Evolutionary conservation across 495 filamentous ascomycete genomes (phyloP).

Genomic region (Pyrenula aspistea): DNA sequence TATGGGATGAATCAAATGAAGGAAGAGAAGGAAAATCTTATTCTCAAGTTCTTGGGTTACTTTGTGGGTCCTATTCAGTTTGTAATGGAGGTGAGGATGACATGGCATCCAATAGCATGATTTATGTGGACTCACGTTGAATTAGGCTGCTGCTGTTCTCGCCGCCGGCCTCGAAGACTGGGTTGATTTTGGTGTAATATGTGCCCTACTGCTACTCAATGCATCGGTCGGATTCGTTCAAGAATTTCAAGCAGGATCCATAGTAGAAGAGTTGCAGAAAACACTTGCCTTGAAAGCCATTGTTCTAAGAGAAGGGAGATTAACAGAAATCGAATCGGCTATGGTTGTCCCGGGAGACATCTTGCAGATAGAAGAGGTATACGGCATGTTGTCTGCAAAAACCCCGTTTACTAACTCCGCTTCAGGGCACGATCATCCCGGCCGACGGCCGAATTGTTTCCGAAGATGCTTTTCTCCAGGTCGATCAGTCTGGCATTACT

Average conservation of each 20-base stretch:
- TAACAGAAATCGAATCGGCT: conserved; percentile 61
- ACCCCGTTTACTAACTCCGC: background rate
- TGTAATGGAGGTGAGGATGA: conserved; percentile 70
- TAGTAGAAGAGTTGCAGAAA: conserved; percentile 86
- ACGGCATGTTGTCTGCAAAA: background rate
- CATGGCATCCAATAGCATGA: background rate
- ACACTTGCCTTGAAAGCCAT: conserved; percentile 77
- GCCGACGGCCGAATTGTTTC: conserved; percentile 79
- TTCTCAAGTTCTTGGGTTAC: conserved; percentile 72
- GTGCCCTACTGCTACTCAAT: conserved; percentile 71
- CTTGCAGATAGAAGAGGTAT: conserved; percentile 69
- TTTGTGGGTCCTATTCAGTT: conserved; percentile 89
- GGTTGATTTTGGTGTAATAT: conserved; percentile 77
- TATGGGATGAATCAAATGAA: conserved; percentile 83
- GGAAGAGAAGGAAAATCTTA: conserved; percentile 74
- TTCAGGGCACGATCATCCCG: conserved; percentile 69
- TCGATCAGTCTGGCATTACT: conserved; percentile 87
- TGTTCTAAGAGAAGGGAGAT: conserved; percentile 64
- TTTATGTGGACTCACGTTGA: conserved; percentile 5
- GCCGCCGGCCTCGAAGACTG: conserved; percentile 69
- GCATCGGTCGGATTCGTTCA: conserved; percentile 77
- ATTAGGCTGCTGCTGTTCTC: conserved; percentile 56
- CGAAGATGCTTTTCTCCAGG: conserved; percentile 68
- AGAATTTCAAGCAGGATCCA: conserved; percentile 81
- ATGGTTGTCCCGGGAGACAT: conserved; percentile 87